Percentiles rank a stretch among this genome's conserved stretches.
These are phyloP conservation scores for Pachyrhizus erosus DNA, from an alignment of 306 rosid species.

Conservation along the genomic window DNA sequence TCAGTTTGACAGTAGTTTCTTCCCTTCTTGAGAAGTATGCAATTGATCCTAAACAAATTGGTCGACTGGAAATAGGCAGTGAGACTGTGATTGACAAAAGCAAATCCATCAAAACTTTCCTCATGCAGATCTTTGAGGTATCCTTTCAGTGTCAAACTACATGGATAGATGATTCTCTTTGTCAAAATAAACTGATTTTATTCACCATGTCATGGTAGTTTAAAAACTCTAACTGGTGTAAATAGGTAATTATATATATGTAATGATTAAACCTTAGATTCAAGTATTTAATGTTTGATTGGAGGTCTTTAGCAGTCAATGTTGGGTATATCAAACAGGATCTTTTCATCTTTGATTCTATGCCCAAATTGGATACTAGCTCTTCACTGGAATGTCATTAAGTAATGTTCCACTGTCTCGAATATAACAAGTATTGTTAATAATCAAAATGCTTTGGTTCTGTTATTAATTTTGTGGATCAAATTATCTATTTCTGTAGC, in stretches of 20 bases:
- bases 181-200: slow-evolving; percentile 5
- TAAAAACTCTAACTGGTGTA: slow-evolving; percentile 2
- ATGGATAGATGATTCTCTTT: not conserved
- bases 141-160: slow-evolving; percentile 5
- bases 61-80: slow-evolving; percentile 92
- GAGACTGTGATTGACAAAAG: slow-evolving; percentile 97
- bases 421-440: slow-evolving; percentile 27
- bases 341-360: slow-evolving; percentile 1
- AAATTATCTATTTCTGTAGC: not conserved
- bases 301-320: slow-evolving; percentile 20
- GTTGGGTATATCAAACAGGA: slow-evolving; percentile 14
- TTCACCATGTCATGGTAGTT: slow-evolving; percentile 30
- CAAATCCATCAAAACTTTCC: slow-evolving; percentile 90
- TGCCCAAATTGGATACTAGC: slow-evolving; percentile 26
- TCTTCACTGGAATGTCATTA: not conserved
- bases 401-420: slow-evolving; percentile 1
- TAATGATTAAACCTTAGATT: slow-evolving; percentile 26
- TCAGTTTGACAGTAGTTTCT: slow-evolving; percentile 81
- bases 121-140: slow-evolving; percentile 94
- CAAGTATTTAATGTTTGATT: slow-evolving; percentile 7
- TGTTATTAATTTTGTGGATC: slow-evolving; percentile 19
- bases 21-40: slow-evolving; percentile 81
- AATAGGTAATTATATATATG: not conserved
- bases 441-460: not conserved
- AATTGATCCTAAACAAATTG: slow-evolving; percentile 79